A percentile compares a stretch with the other conserved stretches of the same genome.
Evolutionary conservation across 75 land plant species (phyloP).

Genomic region (Picea glauca): DNA sequence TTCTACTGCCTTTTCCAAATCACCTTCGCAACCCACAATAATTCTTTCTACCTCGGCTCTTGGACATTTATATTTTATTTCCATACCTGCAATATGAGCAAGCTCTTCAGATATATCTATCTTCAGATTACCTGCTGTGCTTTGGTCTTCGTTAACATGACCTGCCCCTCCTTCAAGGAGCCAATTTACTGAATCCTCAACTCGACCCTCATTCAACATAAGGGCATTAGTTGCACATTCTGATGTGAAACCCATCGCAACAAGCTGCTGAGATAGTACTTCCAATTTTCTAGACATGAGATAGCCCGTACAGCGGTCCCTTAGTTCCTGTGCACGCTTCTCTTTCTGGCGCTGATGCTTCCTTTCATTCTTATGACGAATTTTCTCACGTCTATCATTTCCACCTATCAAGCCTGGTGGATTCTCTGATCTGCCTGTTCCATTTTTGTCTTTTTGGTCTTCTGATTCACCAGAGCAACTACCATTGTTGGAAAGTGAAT

Average conservation of each 20-base stretch:
- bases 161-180: constrained; percentile 71
- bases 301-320: constrained; percentile 66
- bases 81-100: constrained; percentile 58
- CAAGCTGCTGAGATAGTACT: constrained; percentile 74
- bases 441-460: constrained; percentile 54
- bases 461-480: constrained; percentile 86
- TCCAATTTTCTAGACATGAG: constrained; percentile 91
- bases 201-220: constrained; percentile 77
- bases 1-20: constrained; percentile 64
- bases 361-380: constrained; percentile 81
- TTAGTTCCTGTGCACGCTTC: constrained; percentile 83
- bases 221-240: constrained; percentile 94
- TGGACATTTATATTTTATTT: constrained; percentile 46
- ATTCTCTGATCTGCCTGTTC: constrained; percentile 26
- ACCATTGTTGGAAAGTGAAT: constrained; percentile 73
- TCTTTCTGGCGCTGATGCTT: constrained; percentile 96
- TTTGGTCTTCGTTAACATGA: neutral
- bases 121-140: constrained; percentile 39
- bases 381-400: constrained; percentile 76
- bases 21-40: constrained; percentile 76
- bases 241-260: constrained; percentile 79
- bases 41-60: constrained; percentile 84
- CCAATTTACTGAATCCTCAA: constrained; percentile 81
- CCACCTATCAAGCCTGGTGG: constrained; percentile 54
- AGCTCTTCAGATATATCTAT: constrained; percentile 86